These are phyloP conservation scores for Leptodermis oblonga DNA, from an alignment of 257 asterid genomes.

Conservation along the genomic window DNA sequence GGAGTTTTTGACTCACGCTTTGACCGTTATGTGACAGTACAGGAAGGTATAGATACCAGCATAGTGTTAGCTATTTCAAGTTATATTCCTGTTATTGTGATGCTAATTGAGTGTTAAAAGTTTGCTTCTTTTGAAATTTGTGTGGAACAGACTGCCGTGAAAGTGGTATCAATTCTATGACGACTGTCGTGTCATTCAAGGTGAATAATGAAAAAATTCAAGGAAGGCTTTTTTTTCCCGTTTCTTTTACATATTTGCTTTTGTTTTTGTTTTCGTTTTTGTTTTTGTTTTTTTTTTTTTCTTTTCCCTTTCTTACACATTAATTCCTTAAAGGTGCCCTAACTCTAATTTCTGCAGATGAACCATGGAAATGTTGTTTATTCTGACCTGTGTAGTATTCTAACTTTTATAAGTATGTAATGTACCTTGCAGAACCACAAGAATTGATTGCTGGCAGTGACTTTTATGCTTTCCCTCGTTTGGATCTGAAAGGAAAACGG, in stretches of 20 bases:
- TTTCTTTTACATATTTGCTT: too few relatives aligned
- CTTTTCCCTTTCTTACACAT: too few relatives aligned
- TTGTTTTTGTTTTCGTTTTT: too few relatives aligned
- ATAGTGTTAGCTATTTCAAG: not conserved
- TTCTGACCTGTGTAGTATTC: conserved; percentile 1
- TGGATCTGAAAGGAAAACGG: conserved; percentile 77
- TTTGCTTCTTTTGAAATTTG: conserved; percentile 14
- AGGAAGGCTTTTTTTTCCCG: too few relatives aligned
- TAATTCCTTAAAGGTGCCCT: too few relatives aligned
- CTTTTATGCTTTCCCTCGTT: conserved; percentile 93
- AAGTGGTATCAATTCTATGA: conserved; percentile 53
- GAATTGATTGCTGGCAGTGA: conserved; percentile 65
- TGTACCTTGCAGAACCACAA: conserved; percentile 61
- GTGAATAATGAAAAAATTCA: conserved; percentile 32
- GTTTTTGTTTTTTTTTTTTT: too few relatives aligned
- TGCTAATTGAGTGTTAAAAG: not conserved
- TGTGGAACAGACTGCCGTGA: conserved; percentile 64
- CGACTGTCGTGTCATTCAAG: conserved; percentile 71
- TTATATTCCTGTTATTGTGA: not conserved
- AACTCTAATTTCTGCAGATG: too few relatives aligned
- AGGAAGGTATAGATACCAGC: conserved; percentile 56
- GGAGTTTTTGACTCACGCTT: conserved; percentile 80
- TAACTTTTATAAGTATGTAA: not conserved
- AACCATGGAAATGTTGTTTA: not conserved
- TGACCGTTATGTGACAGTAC: conserved; percentile 69